Base-by-base conservation (phyloP, 2,329 filamentous ascomycete species). In the Stagonosporopsis cucurbitacearum region DNA sequence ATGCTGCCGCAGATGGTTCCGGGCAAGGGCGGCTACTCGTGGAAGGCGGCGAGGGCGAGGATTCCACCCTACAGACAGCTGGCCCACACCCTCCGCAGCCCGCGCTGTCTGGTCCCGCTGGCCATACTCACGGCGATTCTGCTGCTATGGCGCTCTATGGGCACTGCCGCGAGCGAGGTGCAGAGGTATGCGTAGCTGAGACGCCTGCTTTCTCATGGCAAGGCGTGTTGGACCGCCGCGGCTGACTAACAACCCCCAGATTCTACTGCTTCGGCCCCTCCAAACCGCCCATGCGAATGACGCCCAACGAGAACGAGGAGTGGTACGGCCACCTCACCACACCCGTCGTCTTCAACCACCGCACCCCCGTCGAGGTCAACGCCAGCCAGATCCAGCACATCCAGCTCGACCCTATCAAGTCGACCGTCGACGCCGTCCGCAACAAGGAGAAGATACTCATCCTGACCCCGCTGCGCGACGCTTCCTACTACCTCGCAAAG, bases 191-290 rank as follows among this genome's bases (percentile, higher is more conserved):
- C 15, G 0, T 22, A 42, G 22, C 5, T 13, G 19, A 15, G 7
- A 17, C 20, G n/a, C 26, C 42, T n/a, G n/a, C n/a, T n/a, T n/a
- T n/a, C n/a, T n/a, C n/a, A n/a, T n/a, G n/a, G n/a, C n/a, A n/a
- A n/a, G n/a, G n/a, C n/a, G n/a, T n/a, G n/a, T n/a, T n/a, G n/a
- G n/a, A n/a, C n/a, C n/a, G n/a, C n/a, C n/a, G n/a, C n/a, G n/a
- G 60, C 70, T 74, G 53, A 77, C 59, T n/a, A 35, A 17, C 6
- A 15, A 11, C 19, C 17, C 55, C 60, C 71, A 98, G 94, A 79
- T 97, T 96, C 79, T 96, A 96, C 79, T 99, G 95, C 81, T 98
- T 92, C 85, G 95, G 95, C 12, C 94, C 95, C 13, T 86, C 89
- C 22, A 97, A 96, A 81, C 86, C 95, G n/a, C 95, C 95, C 49